These are phyloP conservation scores for Pholiota microspora DNA, from an alignment of 768 basidiomycete genomes.

Conservation along the genomic window DNA sequence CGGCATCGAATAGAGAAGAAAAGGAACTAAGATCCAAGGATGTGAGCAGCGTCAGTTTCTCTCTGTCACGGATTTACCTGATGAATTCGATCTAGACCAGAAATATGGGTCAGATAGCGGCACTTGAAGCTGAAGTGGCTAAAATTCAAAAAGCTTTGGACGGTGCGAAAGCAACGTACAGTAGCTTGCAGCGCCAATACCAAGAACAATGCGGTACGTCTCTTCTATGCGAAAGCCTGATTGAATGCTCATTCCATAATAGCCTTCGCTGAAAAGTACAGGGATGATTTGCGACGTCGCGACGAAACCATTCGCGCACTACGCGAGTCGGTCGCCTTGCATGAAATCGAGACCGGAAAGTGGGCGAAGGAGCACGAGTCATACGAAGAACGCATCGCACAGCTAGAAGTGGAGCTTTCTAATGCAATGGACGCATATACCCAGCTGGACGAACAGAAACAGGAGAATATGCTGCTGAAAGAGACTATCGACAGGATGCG, in stretches of 20 bases:
- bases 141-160: constrained; percentile 77
- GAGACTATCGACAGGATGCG: constrained; percentile 96
- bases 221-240: background rate
- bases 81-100: constrained; percentile 43
- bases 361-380: constrained; percentile 64
- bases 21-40: constrained; percentile 90
- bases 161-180: constrained; percentile 66
- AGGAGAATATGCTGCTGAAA: constrained; percentile 88
- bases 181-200: constrained; percentile 82
- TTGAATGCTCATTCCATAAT: constrained; percentile 3
- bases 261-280: constrained; percentile 80
- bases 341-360: constrained; percentile 66
- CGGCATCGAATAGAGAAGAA: constrained; percentile 82
- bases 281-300: constrained; percentile 68
- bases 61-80: constrained; percentile 1
- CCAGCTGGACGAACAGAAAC: constrained; percentile 88
- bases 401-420: constrained; percentile 71
- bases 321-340: constrained; percentile 57
- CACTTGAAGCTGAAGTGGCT: constrained; percentile 75
- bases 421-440: constrained; percentile 70
- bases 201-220: constrained; percentile 80
- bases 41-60: constrained; percentile 47
- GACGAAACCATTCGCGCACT: constrained; percentile 71
- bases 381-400: constrained; percentile 67
- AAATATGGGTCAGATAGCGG: constrained; percentile 62